Base-by-base conservation (phyloP, 2,329 filamentous ascomycete genomes). In the Diaporthe velutina region DNA sequence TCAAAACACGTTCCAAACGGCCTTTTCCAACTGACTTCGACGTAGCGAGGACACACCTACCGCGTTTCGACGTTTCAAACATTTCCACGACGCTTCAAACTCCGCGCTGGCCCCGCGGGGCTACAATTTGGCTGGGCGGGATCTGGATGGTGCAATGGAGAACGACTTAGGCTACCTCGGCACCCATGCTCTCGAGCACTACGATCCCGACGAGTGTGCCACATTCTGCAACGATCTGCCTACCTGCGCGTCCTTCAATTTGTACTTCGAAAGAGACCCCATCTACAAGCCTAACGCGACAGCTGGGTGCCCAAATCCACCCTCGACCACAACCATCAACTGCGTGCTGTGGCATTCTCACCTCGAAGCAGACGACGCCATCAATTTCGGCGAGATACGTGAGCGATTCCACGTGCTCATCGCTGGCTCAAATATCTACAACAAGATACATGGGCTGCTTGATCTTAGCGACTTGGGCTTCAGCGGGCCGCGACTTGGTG, bases 251-350 rank as follows among this genome's bases (percentile, higher is more conserved):
- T 73, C 66, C 2, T 75, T 75, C 71, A 74, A 75, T 35, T 28
- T 75, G 40, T 75, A 75, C 50, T 75, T 73, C 50, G 57, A 75
- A 38, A 57, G 66, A 7, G 71, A 66, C 22, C 74, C 74, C 42
- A 5, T 60, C 1, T 71, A 57, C n/a, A 19, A 42, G 8, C 74
- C 74, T 17, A 25, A 70, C 40, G 12, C 12, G 22, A 17, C 58
- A 2, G 60, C 52, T 40, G 74, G 70, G 8, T 73, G 74, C 42
- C 64, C 64, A 2, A 33, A 73, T 12, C 71, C 74, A 13, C 45
- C 58, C 2, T 61, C 60, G 4, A 75, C 57, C 7, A 75, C 70
- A 22, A 75, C 33, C 5, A 75, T 75, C 38, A 73, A 74, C 25
- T 75, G 74, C 17, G 74, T 71, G 5, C 71, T 75, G 33, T 75